These are phyloP conservation scores for Ascochyta fabae DNA, from an alignment of 2,329 filamentous ascomycete species.

Conservation along the genomic window DNA sequence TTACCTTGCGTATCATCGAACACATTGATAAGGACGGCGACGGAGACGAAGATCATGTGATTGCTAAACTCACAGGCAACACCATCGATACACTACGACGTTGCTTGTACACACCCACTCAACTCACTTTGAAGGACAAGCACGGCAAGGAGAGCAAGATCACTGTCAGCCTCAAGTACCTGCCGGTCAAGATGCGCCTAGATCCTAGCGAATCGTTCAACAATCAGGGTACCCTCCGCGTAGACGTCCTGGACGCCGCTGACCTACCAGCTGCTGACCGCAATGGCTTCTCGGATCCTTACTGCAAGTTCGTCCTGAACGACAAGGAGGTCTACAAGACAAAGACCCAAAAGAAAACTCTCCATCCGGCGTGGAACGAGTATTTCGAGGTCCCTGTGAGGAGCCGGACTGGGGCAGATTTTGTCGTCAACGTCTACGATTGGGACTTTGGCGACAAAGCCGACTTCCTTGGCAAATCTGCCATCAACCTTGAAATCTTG, in stretches of 20 bases:
- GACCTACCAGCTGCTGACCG: conserved; percentile 93
- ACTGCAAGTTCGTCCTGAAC: conserved; percentile 92
- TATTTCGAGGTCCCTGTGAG: conserved; percentile 85
- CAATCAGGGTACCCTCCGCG: conserved; percentile 93
- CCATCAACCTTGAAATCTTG: conserved; percentile 77
- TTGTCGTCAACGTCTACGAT: conserved; percentile 84
- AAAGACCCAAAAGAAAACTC: conserved; percentile 94
- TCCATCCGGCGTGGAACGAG: conserved; percentile 95
- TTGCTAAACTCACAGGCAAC: conserved; percentile 83
- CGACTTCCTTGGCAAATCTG: conserved; percentile 81
- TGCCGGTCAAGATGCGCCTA: conserved; percentile 91
- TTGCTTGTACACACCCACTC: conserved; percentile 90
- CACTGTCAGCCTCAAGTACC: conserved; percentile 91
- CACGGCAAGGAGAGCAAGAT: conserved; percentile 79
- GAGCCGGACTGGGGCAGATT: conserved; percentile 83
- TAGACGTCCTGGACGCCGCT: conserved; percentile 86
- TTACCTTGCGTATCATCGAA: conserved; percentile 86
- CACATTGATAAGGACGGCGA: conserved; percentile 77
- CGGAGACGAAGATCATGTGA: conserved; percentile 71
- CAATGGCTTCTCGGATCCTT: conserved; percentile 96
- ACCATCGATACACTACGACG: conserved; percentile 88
- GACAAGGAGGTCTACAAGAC: conserved; percentile 93
- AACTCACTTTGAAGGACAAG: conserved; percentile 78
- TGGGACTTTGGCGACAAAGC: conserved; percentile 97
- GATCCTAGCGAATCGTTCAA: conserved; percentile 97